A percentile compares a stretch with the other conserved stretches of the same genome.
These are phyloP conservation scores for Venturia oleaginea DNA, from an alignment of 2,329 filamentous ascomycete species.

Conservation along the genomic window DNA sequence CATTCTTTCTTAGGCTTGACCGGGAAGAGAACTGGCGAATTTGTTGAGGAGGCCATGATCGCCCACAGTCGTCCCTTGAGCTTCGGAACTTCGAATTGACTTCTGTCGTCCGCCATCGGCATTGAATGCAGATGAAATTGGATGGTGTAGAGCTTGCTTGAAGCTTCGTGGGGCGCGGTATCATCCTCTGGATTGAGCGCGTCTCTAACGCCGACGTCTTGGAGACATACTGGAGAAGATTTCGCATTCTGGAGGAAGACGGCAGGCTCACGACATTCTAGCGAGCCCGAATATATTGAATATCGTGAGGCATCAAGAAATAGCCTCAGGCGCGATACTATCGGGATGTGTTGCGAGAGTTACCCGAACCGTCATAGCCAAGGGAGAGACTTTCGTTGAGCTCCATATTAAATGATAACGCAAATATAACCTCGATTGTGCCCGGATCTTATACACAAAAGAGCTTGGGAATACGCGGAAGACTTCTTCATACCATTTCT, in stretches of 20 bases:
- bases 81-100: not conserved
- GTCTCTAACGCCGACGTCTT: slow-evolving; percentile 23
- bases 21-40: slow-evolving; percentile 13
- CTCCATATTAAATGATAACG: slow-evolving; percentile 1
- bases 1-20: not conserved
- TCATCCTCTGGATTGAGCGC: slow-evolving; percentile 16
- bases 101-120: slow-evolving; percentile 23
- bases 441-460: not conserved
- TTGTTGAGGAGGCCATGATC: slow-evolving; percentile 12
- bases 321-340: not conserved
- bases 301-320: not conserved
- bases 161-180: slow-evolving; percentile 13
- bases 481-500: not conserved
- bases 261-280: not conserved
- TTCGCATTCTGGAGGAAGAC: slow-evolving; percentile 27
- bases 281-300: not conserved
- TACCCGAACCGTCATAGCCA: not conserved
- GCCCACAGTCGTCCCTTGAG: not conserved
- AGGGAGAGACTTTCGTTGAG: not conserved
- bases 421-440: not conserved
- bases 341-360: not conserved
- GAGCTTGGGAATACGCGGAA: not conserved
- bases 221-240: slow-evolving; percentile 33
- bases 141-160: slow-evolving; percentile 14
- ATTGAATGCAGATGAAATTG: slow-evolving; percentile 23